A percentile compares a stretch with the other conserved stretches of the same genome.
phyloP scores from a whole-genome alignment of 2,329 filamentous ascomycete species.

The Diplodia scrobiculata region DNA sequence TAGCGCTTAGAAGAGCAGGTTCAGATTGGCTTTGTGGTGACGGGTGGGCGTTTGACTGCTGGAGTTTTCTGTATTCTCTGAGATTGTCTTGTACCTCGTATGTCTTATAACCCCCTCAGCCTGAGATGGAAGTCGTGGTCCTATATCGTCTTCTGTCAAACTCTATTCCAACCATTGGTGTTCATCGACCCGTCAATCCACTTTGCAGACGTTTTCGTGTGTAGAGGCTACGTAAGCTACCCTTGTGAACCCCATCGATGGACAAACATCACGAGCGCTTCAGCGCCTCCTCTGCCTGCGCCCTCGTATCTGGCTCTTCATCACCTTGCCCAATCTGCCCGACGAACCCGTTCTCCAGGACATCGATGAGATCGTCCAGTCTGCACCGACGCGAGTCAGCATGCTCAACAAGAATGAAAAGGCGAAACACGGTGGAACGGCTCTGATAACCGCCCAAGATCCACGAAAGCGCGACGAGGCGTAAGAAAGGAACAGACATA shows the following conservation, averaged over 20 bases:
- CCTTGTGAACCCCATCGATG: neutral
- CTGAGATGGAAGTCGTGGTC: neutral
- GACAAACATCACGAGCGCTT: constrained; percentile 17
- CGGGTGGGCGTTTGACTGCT: neutral
- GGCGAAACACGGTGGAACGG: too few relatives aligned
- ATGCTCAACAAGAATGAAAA: neutral
- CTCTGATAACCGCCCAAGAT: too few relatives aligned
- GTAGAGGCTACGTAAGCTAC: neutral
- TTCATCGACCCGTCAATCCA: neutral
- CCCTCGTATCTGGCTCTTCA: constrained; percentile 36
- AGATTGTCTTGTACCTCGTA: neutral
- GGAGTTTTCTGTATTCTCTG: neutral
- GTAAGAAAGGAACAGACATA: neutral
- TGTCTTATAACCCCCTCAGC: neutral
- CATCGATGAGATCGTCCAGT: constrained; percentile 73
- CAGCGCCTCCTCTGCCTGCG: constrained; percentile 34
- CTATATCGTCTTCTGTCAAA: neutral
- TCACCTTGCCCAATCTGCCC: constrained; percentile 48
- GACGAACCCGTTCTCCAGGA: constrained; percentile 75
- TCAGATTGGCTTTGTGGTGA: neutral
- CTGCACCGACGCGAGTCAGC: constrained; percentile 37
- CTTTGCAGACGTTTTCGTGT: neutral
- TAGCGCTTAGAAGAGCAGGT: neutral
- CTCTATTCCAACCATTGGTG: neutral
- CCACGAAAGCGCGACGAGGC: neutral